These are phyloP conservation scores for Vigna nakashimae DNA, from an alignment of 306 rosid species.

Conservation along the genomic window DNA sequence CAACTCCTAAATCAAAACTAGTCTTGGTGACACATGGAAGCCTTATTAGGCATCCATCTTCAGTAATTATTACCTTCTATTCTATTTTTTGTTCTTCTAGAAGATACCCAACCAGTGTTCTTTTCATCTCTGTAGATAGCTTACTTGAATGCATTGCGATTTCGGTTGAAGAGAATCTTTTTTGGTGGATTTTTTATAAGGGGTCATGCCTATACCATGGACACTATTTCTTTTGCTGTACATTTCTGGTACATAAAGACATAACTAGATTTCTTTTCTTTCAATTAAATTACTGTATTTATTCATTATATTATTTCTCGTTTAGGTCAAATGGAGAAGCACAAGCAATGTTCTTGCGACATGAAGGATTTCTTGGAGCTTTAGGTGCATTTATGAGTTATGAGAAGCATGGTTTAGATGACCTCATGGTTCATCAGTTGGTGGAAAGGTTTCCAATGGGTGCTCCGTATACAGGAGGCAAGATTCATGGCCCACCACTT, in stretches of 20 bases:
- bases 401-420: slow-evolving; percentile 98
- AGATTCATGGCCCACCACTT: slow-evolving; percentile 95
- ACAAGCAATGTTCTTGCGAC: slow-evolving; percentile 97
- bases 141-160: slow-evolving; percentile 87
- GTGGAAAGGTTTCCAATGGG: slow-evolving; percentile 99
- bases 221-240: slow-evolving; percentile 95
- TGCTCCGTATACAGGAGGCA: slow-evolving; percentile 95
- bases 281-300: slow-evolving; percentile 30
- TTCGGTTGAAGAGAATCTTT: slow-evolving; percentile 88
- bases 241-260: slow-evolving; percentile 73
- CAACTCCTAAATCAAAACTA: slow-evolving; percentile 11
- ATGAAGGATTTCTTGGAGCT: slow-evolving; percentile 97
- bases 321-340: slow-evolving; percentile 94
- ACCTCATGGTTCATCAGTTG: slow-evolving; percentile 94
- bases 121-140: slow-evolving; percentile 69
- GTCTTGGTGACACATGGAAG: slow-evolving; percentile 26
- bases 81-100: slow-evolving; percentile 27
- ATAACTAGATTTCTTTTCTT: not conserved
- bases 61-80: slow-evolving; percentile 25
- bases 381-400: slow-evolving; percentile 98
- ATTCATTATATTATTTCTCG: slow-evolving; percentile 40
- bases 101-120: slow-evolving; percentile 27
- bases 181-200: slow-evolving; percentile 99
- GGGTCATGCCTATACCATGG: slow-evolving; percentile 99
- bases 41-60: slow-evolving; percentile 30